Evolutionary conservation across 2,329 filamentous ascomycete genomes (phyloP).

Genomic region (Sporothrix globosa): DNA sequence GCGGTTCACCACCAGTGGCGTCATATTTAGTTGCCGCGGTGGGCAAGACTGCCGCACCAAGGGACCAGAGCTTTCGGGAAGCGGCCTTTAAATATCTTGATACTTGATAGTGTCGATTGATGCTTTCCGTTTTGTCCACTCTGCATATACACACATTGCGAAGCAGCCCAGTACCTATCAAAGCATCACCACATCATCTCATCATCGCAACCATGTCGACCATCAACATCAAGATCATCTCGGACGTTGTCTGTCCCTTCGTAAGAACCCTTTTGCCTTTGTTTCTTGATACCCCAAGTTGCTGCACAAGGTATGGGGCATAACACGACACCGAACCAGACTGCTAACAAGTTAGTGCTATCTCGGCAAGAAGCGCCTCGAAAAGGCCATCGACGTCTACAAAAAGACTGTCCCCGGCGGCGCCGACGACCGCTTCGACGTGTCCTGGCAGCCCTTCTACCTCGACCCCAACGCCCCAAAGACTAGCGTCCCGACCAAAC

Average conservation of each 20-base stretch:
- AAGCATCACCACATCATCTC: neutral
- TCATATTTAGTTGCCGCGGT: constrained; percentile 16
- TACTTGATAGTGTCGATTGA: neutral
- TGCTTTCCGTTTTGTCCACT: neutral
- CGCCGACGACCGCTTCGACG: constrained; percentile 67
- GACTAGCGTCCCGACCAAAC: constrained; percentile 50
- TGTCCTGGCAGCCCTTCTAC: constrained; percentile 79
- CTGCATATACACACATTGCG: neutral
- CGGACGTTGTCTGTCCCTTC: constrained; percentile 78
- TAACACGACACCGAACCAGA: neutral
- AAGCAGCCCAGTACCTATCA: neutral
- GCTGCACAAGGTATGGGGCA: neutral
- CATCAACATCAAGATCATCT: constrained; percentile 76
- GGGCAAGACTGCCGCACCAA: neutral
- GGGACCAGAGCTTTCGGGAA: neutral
- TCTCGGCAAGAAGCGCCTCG: constrained; percentile 75
- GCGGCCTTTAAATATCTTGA: neutral
- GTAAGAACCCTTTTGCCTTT: constrained; percentile 40
- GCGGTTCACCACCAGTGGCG: constrained; percentile 22
- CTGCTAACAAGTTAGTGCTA: constrained; percentile 62
- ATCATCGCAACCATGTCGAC: constrained; percentile 61
- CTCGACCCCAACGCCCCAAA: constrained; percentile 67
- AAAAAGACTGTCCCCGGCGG: constrained; percentile 62
- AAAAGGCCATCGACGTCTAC: constrained; percentile 70
- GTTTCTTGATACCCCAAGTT: neutral